Evolutionary conservation across 2,329 filamentous ascomycete species (phyloP), one percentile per base, ranked within the genome.

Genomic region (Fusarium piperis): DNA sequence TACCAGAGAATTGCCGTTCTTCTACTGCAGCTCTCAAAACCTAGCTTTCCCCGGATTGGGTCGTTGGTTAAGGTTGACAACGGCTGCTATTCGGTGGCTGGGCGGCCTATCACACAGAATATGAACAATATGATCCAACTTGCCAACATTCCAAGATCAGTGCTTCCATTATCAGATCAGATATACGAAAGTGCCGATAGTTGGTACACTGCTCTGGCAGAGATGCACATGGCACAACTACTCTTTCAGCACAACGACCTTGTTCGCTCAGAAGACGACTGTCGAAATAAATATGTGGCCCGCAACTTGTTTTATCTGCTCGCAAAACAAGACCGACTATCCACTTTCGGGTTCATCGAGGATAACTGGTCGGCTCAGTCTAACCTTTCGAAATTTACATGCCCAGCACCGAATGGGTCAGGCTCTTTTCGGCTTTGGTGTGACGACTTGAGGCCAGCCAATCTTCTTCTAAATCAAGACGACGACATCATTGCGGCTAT

Each of bases 201-300:
- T 4, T 85, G 82, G 76, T 82, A 80, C 48, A 51, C 59, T 12
- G 76, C 76, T 3, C 70, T 85, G 8, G 80, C 82, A 2, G 78
- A 83, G 9, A 76, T 83, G 65, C 80, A 86, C 38, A 70, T 86
- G 16, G 73, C 72, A 28, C 80, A 81, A 36, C 73, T 84, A 6
- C 44, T 75, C 26, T 82, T 82, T 59, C 82, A 85, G 70, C 80
- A 78, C 53, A 84, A 84, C 65, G 78, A 83, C 71, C 63, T 59
- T 33, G 39, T 70, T 23, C 36, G 13, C 15, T 64, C 41, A 18
- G 58, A 63, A 41, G 74, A 76, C 10, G 73, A 76, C 64, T 73
- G 75, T 44, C 60, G 76, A 11, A 73, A 72, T 20, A 79, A 79
- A 59, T 80, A 76, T 48, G 72, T 80, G 4, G 77, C 78, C 3